Evolutionary conservation across 352 stramenopile genomes (phyloP).

Genomic region (Thraustochytrium striatum): DNA sequence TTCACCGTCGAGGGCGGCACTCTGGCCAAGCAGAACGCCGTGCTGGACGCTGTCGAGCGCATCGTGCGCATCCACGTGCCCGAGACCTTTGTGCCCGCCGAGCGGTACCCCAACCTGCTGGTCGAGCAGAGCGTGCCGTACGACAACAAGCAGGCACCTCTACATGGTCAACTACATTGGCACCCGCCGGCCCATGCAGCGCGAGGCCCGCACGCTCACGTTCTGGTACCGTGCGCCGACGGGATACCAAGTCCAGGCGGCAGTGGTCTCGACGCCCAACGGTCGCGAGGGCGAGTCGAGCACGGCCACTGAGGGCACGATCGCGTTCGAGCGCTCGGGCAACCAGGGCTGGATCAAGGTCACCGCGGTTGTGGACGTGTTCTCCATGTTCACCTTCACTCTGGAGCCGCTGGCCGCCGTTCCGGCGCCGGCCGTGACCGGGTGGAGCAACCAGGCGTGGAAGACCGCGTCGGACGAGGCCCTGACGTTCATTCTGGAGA

Average conservation of each 20-base stretch:
- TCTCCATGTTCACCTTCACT: neutral
- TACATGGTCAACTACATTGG: conserved; percentile 43
- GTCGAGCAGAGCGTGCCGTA: neutral
- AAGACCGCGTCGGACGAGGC: neutral
- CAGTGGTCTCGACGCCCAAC: no score
- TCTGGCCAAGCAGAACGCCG: neutral
- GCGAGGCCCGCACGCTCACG: no score
- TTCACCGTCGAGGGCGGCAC: neutral
- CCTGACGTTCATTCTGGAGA: neutral
- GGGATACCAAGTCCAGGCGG: no score
- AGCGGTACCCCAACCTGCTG: no score
- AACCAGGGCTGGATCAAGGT: neutral
- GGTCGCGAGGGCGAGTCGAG: no score
- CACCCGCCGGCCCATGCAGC: no score
- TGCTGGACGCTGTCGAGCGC: neutral
- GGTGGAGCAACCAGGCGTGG: neutral
- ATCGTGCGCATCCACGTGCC: neutral
- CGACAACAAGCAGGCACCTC: conserved; percentile 18
- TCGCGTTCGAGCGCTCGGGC: neutral
- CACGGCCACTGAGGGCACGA: no score
- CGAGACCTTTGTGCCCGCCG: no score
- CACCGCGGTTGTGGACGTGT: neutral
- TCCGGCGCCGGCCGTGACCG: neutral
- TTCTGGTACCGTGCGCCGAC: no score
- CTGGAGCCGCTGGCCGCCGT: neutral